phyloP scores from a whole-genome alignment of 2,329 filamentous ascomycete genomes.

The Sporothrix mexicana region DNA sequence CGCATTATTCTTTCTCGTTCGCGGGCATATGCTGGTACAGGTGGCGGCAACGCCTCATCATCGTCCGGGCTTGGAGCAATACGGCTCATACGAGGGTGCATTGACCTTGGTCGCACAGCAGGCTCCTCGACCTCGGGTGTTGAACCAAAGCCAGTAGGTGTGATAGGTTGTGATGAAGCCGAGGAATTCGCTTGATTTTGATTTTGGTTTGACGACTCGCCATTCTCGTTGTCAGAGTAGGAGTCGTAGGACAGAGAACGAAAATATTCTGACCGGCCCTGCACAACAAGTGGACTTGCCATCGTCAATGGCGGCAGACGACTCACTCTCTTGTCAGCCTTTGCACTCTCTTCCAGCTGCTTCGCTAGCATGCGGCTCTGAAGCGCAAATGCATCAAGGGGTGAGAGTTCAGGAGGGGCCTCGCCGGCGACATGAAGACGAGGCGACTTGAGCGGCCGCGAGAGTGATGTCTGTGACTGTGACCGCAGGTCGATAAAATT shows the following conservation, averaged over 20 bases:
- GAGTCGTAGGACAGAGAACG: conserved; percentile 73
- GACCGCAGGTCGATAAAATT: conserved; percentile 65
- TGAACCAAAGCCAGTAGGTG: conserved; percentile 54
- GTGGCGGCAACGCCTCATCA: conserved; percentile 52
- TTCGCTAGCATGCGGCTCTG: conserved; percentile 87
- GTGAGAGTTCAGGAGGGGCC: conserved; percentile 86
- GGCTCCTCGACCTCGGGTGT: conserved; percentile 63
- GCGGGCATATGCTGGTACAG: conserved; percentile 50
- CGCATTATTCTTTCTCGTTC: conserved; percentile 44
- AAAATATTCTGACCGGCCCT: conserved; percentile 80
- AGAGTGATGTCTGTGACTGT: conserved; percentile 59
- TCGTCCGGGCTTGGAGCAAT: conserved; percentile 56
- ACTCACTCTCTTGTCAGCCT: conserved; percentile 79
- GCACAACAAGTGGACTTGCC: conserved; percentile 76
- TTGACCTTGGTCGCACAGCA: conserved; percentile 68
- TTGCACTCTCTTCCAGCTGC: conserved; percentile 80
- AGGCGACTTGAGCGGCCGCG: conserved; percentile 70
- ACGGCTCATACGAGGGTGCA: conserved; percentile 76
- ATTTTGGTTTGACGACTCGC: conserved; percentile 41
- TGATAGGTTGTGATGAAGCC: conserved; percentile 38
- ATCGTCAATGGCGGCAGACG: conserved; percentile 82
- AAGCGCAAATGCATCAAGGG: conserved; percentile 91
- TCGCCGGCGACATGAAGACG: conserved; percentile 79
- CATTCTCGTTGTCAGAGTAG: conserved; percentile 54
- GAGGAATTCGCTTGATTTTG: conserved; percentile 38